A percentile compares a stretch with the other conserved stretches of the same genome.
These are phyloP conservation scores for Botrytis squamosa DNA, from an alignment of 2,329 filamentous ascomycete genomes.

Conservation along the genomic window DNA sequence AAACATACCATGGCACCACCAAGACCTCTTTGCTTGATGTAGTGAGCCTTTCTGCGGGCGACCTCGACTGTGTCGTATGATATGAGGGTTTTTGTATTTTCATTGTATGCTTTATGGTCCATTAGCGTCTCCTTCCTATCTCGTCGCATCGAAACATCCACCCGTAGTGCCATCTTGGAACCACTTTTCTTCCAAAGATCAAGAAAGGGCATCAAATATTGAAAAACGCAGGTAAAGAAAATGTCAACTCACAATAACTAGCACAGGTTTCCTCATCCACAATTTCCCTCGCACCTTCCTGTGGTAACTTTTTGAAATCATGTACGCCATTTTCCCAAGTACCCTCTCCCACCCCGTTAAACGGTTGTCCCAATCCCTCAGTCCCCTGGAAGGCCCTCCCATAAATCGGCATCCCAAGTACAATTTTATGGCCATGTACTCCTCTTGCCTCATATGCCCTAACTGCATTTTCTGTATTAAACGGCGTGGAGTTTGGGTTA, in stretches of 20 bases:
- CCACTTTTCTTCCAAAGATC: not conserved
- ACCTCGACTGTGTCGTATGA: conserved; percentile 74
- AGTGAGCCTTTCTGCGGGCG: conserved; percentile 68
- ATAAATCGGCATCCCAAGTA: conserved; percentile 90
- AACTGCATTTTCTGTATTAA: conserved; percentile 71
- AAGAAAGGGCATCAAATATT: not conserved
- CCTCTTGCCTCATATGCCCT: conserved; percentile 65
- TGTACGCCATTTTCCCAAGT: conserved; percentile 83
- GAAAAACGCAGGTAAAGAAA: not conserved
- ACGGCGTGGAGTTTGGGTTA: conserved; percentile 69
- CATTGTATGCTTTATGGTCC: conserved; percentile 53
- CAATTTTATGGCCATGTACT: conserved; percentile 69
- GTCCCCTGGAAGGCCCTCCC: conserved; percentile 82
- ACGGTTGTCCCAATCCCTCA: conserved; percentile 68
- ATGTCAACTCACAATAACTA: conserved; percentile 58
- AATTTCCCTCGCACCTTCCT: conserved; percentile 61
- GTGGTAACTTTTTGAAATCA: conserved; percentile 84
- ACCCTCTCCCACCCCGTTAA: conserved; percentile 71
- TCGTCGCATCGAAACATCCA: not conserved
- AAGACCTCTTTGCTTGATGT: conserved; percentile 63
- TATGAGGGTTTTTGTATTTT: conserved; percentile 62
- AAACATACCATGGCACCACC: conserved; percentile 73
- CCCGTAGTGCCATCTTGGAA: not conserved
- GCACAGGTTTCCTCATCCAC: conserved; percentile 65
- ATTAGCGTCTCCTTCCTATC: not conserved